Base-by-base conservation (phyloP, 2,329 filamentous ascomycete genomes). In the Macroventuria anomochaeta region DNA sequence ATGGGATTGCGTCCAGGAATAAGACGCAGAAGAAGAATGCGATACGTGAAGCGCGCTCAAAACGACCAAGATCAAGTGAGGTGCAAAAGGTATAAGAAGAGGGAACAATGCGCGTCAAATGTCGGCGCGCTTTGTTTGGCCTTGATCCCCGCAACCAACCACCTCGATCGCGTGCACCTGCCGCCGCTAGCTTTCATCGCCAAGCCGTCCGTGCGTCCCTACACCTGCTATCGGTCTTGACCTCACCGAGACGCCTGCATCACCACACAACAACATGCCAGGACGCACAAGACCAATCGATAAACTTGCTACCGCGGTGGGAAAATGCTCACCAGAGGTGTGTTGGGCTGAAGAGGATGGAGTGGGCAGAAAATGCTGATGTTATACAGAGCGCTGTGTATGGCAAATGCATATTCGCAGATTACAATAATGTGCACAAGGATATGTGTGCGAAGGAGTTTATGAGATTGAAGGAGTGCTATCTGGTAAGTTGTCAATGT, bases 361-460 rank as follows among this genome's bases (percentile, higher is more conserved):
- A 3, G 6, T 5, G 18, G 41, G n/a, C 7, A 5, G 12, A 47
- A 28, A 32, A 44, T 49, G 34, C 51, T 54, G 51, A 54, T 46
- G 51, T 55, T 29, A 42, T 33, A 11, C 21, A 97, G 93, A 89
- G 91, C 46, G 82, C 91, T 2, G 80, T 85, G 11, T 99, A 97
- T 70, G 95, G 93, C 62, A 93, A 92, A 80, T 99, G 95, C 73
- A 87, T 99, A 60, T 84, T 93, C 43, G 85, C 86, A 32, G 93
- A 97, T 71, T 97, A 96, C 77, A 93, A 93, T 70, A 85, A 91
- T 3, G 85, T 96, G 3, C 85, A 92, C 65, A 96, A 96, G 71
- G 91, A 97, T 71, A 95, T 95, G 80, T 99, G 95, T 70, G 81
- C 83, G 4, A 86, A 85, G 53, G 92, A 97, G 70, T 97, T 99